Evolutionary conservation across 352 stramenopile species (phyloP).

Genomic region (Globisporangium yorkense): DNA sequence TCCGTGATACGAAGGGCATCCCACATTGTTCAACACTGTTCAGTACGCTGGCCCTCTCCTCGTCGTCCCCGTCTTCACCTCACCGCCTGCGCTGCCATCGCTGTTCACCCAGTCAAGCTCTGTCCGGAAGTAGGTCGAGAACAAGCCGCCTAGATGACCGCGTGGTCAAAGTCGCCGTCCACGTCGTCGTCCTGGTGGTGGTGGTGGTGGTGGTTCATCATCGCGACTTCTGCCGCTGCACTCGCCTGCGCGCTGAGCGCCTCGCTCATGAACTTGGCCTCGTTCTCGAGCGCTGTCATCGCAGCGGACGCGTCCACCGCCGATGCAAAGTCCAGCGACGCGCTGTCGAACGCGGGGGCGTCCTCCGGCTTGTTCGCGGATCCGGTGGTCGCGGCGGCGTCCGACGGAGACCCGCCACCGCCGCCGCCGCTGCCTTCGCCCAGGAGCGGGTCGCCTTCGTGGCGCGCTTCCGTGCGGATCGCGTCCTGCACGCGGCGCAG

Average conservation of each 20-base stretch:
- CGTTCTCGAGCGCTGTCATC: conserved; percentile 13
- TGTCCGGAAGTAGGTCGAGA: too few species aligned
- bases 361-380: not conserved
- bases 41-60: not conserved
- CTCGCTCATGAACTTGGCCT: conserved; percentile 13
- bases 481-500: conserved; percentile 61
- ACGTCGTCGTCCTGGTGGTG: conserved; percentile 2
- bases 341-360: conserved; percentile 6
- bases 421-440: not conserved
- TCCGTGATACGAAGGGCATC: too few species aligned
- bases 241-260: conserved; percentile 5
- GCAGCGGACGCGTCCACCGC: conserved; percentile 4
- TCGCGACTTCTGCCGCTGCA: not conserved
- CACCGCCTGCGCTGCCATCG: too few species aligned
- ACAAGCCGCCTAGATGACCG: not conserved
- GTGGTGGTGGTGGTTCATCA: not conserved
- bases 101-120: too few species aligned
- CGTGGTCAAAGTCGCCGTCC: conserved; percentile 4
- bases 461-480: conserved; percentile 42
- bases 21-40: too few species aligned
- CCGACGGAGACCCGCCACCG: too few species aligned
- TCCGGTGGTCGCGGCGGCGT: too few species aligned
- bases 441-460: conserved; percentile 5
- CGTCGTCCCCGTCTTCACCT: too few species aligned
- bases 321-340: conserved; percentile 12